phyloP scores from a whole-genome alignment of 768 basidiomycete species.

The Gymnopilus junonius region DNA sequence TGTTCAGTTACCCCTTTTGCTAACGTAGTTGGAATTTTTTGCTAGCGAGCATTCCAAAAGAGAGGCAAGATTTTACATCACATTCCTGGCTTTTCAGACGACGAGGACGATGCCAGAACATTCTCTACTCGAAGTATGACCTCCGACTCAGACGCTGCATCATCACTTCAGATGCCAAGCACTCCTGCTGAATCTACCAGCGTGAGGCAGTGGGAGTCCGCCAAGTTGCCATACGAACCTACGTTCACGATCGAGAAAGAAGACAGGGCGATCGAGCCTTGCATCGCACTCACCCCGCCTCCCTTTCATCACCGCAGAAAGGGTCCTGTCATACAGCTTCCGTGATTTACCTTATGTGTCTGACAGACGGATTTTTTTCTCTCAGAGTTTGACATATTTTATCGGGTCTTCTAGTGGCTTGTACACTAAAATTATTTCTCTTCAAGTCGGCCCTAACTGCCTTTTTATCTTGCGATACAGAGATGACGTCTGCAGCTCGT shows the following conservation, averaged over 20 bases:
- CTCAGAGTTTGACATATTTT: neutral
- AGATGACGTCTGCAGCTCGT: neutral
- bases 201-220: neutral
- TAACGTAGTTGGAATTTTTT: neutral
- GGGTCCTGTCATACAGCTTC: neutral
- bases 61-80: conserved; percentile 7
- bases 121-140: neutral
- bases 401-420: neutral
- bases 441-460: neutral
- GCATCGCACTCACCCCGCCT: conserved; percentile 10
- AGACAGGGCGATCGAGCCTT: neutral
- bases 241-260: conserved; percentile 12
- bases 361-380: neutral
- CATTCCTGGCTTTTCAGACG: conserved; percentile 13
- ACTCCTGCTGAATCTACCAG: neutral
- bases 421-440: neutral
- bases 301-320: conserved; percentile 1
- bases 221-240: conserved; percentile 2
- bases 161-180: neutral
- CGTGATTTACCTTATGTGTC: neutral
- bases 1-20: neutral
- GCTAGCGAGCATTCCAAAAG: neutral
- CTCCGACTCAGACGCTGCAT: neutral
- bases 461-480: neutral
- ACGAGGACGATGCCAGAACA: conserved; percentile 5